Base-by-base conservation (phyloP, 2,329 filamentous ascomycete species). In the Fulvia fulva region DNA sequence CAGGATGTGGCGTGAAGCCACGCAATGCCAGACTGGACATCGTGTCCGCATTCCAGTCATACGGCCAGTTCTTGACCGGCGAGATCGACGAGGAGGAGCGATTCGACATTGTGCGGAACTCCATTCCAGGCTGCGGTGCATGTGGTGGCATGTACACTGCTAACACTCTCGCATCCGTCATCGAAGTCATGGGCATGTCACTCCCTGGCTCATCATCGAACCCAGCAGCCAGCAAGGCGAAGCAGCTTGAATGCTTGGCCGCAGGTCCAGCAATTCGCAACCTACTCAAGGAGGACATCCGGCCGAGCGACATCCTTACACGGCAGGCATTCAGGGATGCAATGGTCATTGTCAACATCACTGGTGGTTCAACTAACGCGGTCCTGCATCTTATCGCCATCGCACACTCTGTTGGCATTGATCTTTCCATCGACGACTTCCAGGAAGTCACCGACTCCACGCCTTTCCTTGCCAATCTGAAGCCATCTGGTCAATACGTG, bases 1-100 rank as follows among this genome's bases (percentile, higher is more conserved):
- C 94, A 37, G 94, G 94, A 49, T 97, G 92, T 77, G 90, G 89
- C 56, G 82, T 80, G 69, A 83, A 83, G 52, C 89, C 92, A 67
- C 81, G 88, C 64, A 87, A 88, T 71, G 55, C 55, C 46, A 67
- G 65, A 52, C 90, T 97, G 67, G 93, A 99, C 74, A 96, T 99
- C 54, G 89, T 99, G 60, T 97, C 91, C 51, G 94, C 94, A 45
- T 99, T 99, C 84, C 94, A 99, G 78, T 89, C 93, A 5, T 97
- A 97, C 72, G 94, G 94, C 25, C 90, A 97, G 74, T 97, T 92
- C 78, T 87, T 99, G 68, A 85, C 89, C 12, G 93, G 93, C 45
- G 85, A 96, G 70, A 96, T 97, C 75, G 88, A 82, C 64, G 94
- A 99, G 77, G 87, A 94, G 70, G 82, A 93, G 77, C 87, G 94